Base-by-base conservation (phyloP, 2,329 filamentous ascomycete species). In the Camillea tinctor region DNA sequence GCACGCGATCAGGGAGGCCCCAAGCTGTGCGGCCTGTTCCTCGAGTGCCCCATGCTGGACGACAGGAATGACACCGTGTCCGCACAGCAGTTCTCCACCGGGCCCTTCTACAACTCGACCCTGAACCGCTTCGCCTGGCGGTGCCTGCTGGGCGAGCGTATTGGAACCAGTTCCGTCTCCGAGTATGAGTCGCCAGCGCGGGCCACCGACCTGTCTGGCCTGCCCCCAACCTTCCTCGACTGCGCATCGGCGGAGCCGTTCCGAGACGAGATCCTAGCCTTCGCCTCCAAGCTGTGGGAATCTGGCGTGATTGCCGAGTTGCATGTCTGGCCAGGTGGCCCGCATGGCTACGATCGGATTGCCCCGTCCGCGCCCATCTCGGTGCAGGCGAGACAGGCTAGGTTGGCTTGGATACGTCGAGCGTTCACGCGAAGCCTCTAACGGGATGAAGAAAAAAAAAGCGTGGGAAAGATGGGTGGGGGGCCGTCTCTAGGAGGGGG, bases 11-110 rank as follows among this genome's bases (percentile, higher is more conserved):
- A 66, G n/a, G 68, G 64, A 21, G 65, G 72, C 1, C 73, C 73
- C 1, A 68, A 68, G n/a, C 60, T 79, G 2, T 70, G 72, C 8
- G 76, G 74, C 21, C 73, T 77, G 40, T 72, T 76, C 19, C 69
- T 80, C 1, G 65, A 77, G 17, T 76, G 73, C 54, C 75, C 77
- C 8, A 78, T 79, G 77, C 65, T 79, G n/a, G 76, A 79, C 60
- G 75, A 79, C 60, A 69, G 76, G 40, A 71, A 69, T 56, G 61
- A 65, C 11, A 71, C 72, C 20, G 56, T 69, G 13, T 73, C 70
- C 1, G 68, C 68, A 17, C 67, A 71, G 36, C 70, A 76, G 51
- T 74, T 65, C 63, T 66, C 66, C 44, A 65, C 68, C 20, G 68
- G 69, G n/a, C 70, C 70, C 5, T 67, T 69, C 52, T 76, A 69